These are phyloP conservation scores for Pythium periplocum DNA, from an alignment of 352 stramenopile species.

Conservation along the genomic window DNA sequence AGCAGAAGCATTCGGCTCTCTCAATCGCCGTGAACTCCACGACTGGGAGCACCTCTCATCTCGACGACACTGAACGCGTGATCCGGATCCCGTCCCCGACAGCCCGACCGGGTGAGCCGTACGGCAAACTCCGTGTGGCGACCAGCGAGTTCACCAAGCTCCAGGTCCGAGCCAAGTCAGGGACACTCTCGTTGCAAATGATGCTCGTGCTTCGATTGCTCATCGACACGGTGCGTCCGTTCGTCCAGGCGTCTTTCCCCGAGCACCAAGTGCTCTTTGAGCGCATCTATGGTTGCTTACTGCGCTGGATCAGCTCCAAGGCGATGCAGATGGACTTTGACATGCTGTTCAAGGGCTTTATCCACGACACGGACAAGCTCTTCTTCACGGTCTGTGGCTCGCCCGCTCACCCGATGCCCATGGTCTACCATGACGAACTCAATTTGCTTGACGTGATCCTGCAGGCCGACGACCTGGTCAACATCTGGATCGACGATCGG, in stretches of 20 bases:
- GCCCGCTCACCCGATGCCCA: slow-evolving; percentile 44
- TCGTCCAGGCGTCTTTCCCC: slow-evolving; percentile 42
- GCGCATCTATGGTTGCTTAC: slow-evolving; percentile 27
- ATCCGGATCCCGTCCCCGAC: slow-evolving; percentile 15
- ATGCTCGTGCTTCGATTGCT: slow-evolving; percentile 41
- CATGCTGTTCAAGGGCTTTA: slow-evolving; percentile 54
- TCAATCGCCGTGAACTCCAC: slow-evolving; percentile 24
- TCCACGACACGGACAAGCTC: slow-evolving; percentile 40
- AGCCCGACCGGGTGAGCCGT: slow-evolving; percentile 7
- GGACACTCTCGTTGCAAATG: slow-evolving; percentile 39
- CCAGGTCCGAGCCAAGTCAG: slow-evolving; percentile 45
- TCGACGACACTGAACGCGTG: slow-evolving; percentile 7
- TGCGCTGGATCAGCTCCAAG: slow-evolving; percentile 38
- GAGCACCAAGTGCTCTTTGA: slow-evolving; percentile 58
- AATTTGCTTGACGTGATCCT: slow-evolving; percentile 53
- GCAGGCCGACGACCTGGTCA: slow-evolving; percentile 62
- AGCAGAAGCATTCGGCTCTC: slow-evolving; percentile 28
- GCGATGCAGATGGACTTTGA: slow-evolving; percentile 55
- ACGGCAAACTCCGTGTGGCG: slow-evolving; percentile 24
- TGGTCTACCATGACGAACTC: slow-evolving; percentile 55
- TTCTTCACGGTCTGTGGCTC: slow-evolving; percentile 52
- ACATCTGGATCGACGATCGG: slow-evolving; percentile 68
- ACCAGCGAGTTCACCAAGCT: slow-evolving; percentile 65
- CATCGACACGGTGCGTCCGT: slow-evolving; percentile 29
- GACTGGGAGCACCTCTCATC: not conserved